Evolutionary conservation across 495 filamentous ascomycete species (phyloP), one percentile per base, ranked within the genome.

Genomic region (Mytilinidion resinicola): DNA sequence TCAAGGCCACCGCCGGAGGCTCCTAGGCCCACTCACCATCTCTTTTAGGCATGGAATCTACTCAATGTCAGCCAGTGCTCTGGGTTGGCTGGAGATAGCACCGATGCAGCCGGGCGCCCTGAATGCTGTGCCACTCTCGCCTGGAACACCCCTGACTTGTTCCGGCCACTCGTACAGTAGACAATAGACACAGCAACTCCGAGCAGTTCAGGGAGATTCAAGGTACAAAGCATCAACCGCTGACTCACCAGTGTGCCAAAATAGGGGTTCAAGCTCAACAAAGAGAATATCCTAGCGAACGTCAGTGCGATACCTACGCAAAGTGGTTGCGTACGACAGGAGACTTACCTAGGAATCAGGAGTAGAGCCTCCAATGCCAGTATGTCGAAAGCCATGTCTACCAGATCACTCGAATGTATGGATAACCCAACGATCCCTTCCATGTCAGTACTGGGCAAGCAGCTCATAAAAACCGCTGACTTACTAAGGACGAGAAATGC

Each of bases 331-430:
- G 53, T 42, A 47, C 38, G 15, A 48, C 36, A 12, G 43, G n/a
- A 0, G 20, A 57, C 69, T 65, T 72, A 77, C 76, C 90, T 80
- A 33, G 92, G 92, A 34, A 96, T 87, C 65, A 97, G 81, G 65
- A 97, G 90, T 14, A 97, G 75, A 5, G 91, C 92, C 74, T 95
- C 90, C 35, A 96, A 75, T 0, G 89, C 87, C 9, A 97, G 75
- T 53, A 96, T 85, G 67, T 97, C 90, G 66, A 96, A 96, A 33
- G 88, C 83, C 0, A 84, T 75, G 59, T 93, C 85, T 43, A 86
- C 87, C 15, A 92, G 82, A 7, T 73, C 71, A 41, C 74, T 69
- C 59, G 83, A 82, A 10, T 80, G 66, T 42, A 82, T 80, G 38
- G 73, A 72, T n/a, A 96, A 66, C 3, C 92, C 92, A 56, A 91